Evolutionary conservation across 495 filamentous ascomycete species (phyloP).

Genomic region (Penicillium desertorum): DNA sequence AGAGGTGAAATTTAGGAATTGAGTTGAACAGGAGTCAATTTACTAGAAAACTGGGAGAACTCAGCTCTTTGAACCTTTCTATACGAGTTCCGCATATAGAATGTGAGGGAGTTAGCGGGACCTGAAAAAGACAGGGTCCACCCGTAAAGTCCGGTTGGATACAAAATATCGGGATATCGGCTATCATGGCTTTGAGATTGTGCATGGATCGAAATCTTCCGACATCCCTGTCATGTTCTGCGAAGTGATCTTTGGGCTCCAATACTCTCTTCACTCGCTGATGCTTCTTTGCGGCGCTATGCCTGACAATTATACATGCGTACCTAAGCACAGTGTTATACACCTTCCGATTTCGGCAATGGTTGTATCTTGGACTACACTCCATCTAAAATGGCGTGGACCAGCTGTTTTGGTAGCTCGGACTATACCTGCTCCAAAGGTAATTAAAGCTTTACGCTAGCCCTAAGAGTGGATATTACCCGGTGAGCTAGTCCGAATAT

Average conservation of each 20-base stretch:
- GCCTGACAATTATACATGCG: neutral
- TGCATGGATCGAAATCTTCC: neutral
- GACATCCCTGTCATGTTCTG: neutral
- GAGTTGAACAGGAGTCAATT: neutral
- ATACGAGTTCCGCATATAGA: neutral
- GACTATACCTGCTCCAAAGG: neutral
- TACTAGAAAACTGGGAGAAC: neutral
- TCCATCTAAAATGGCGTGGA: neutral
- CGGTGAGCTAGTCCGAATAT: conserved; percentile 17
- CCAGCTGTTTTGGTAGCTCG: neutral
- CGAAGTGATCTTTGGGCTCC: neutral
- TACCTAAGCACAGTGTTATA: neutral
- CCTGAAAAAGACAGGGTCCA: conserved; percentile 1
- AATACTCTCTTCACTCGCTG: neutral
- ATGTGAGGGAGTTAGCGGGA: conserved; percentile 4
- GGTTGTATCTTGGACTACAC: neutral
- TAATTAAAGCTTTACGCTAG: conserved; percentile 5
- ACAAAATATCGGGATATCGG: neutral
- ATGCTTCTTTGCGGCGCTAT: too few species aligned
- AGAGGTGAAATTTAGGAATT: neutral
- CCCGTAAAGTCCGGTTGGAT: neutral
- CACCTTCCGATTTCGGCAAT: neutral
- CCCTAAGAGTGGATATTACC: neutral
- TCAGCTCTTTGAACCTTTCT: neutral
- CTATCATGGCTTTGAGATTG: neutral